Evolutionary conservation across 2,329 filamentous ascomycete species (phyloP).

Genomic region (Rhynchosporium agropyri): DNA sequence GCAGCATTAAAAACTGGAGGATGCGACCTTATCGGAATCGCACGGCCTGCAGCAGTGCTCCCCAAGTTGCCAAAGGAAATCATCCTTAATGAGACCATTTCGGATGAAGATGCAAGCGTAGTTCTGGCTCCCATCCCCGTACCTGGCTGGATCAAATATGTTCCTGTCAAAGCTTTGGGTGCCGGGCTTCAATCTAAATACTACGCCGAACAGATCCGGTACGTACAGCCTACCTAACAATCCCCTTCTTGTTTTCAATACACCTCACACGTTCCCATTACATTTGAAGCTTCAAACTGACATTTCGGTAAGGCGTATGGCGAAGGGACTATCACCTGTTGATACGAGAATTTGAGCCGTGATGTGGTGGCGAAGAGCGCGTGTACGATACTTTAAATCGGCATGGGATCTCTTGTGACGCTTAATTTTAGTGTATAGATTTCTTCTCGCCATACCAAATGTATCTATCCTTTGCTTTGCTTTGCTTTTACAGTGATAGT

Average conservation of each 20-base stretch:
- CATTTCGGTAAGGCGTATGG: slow-evolving; percentile 30
- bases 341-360: slow-evolving; percentile 8
- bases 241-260: too few species aligned
- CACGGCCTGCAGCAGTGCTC: slow-evolving; percentile 49
- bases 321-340: slow-evolving; percentile 23
- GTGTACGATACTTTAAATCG: background rate
- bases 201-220: slow-evolving; percentile 39
- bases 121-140: slow-evolving; percentile 15
- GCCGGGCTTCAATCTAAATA: slow-evolving; percentile 30
- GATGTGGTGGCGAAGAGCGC: background rate
- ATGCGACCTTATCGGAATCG: slow-evolving; percentile 54
- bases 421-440: background rate
- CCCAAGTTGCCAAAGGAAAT: slow-evolving; percentile 47
- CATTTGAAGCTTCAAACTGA: too few species aligned
- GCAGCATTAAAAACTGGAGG: slow-evolving; percentile 49
- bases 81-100: slow-evolving; percentile 41
- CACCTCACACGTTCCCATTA: too few species aligned
- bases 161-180: slow-evolving; percentile 27
- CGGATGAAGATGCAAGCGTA: slow-evolving; percentile 34
- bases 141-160: slow-evolving; percentile 19
- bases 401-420: background rate
- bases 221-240: too few species aligned
- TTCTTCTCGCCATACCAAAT: too few species aligned
- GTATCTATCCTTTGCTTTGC: too few species aligned
- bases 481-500: too few species aligned